Evolutionary conservation across 2,329 filamentous ascomycete species (phyloP), one percentile per base, ranked within the genome.

Genomic region (Colletotrichum eleusines): DNA sequence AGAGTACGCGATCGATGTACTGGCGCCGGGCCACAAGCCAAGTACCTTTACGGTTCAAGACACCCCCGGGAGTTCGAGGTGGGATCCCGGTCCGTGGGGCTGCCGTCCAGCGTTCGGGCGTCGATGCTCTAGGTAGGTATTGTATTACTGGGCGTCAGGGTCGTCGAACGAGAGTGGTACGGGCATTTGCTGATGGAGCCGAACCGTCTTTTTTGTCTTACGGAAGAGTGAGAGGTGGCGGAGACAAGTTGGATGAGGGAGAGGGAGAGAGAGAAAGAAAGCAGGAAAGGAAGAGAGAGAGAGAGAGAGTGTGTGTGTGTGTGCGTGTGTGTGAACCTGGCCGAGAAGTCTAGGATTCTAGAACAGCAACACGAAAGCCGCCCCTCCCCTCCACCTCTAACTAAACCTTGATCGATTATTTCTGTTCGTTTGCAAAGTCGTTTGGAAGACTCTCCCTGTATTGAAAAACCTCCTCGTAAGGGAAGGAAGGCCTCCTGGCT

Each of bases 51-150:
- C 38, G 35, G 69, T 71, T 59, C 20, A 53, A 20, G 28, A 11
- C 65, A 18, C 38, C 48, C n/a, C 38, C 53, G 28, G 40, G 46
- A 48, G 20, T 54, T 63, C 35, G 40, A 53, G 64, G 69, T 71
- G 69, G 69, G 69, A 53, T 71, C 51, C 59, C 44, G 58, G 69
- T 63, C 64, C 54, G 58, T 69, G 59, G 57, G n/a, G 69, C 40
- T 68, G 38, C 58, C 53, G 69, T 60, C 44, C 23, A 62, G 53
- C 28, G 64, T 71, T 69, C 33, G 53, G 69, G 64, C 69, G 64
- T 60, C 69, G 59, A 55, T 23, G 20, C n/a, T 46, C 14, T 40
- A 7, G 4, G 11, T 35, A 35, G n/a, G 9, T 33, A 33, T 33
- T 33, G 38, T 14, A n/a, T 23, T 23, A 68, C 57, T 48, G 28